Evolutionary conservation across 352 stramenopile genomes (phyloP).

Genomic region (Phytophthora pluvialis): DNA sequence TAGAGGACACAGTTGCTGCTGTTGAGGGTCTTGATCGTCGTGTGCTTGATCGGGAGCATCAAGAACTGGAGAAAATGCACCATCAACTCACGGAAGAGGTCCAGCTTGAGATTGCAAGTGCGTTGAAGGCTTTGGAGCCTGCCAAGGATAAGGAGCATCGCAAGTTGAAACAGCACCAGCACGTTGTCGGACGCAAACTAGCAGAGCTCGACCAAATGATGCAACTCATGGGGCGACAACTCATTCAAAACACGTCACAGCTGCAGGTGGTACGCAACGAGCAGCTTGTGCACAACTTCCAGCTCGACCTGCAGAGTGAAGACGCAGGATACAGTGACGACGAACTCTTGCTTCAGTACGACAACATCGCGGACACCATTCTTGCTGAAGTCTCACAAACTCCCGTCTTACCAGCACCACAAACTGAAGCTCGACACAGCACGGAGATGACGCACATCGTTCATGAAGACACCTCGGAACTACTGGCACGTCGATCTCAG

Average conservation of each 20-base stretch:
- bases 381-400: slow-evolving; percentile 2
- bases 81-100: slow-evolving; percentile 23
- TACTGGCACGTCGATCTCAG: slow-evolving; percentile 33
- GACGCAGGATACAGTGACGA: slow-evolving; percentile 18
- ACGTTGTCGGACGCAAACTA: slow-evolving; percentile 48
- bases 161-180: slow-evolving; percentile 33
- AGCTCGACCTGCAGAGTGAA: slow-evolving; percentile 23
- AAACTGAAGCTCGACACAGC: background rate
- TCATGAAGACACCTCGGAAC: slow-evolving; percentile 3
- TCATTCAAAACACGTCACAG: slow-evolving; percentile 72
- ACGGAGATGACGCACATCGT: background rate
- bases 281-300: slow-evolving; percentile 27
- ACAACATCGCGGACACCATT: background rate
- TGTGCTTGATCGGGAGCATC: slow-evolving; percentile 25
- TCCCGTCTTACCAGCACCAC: background rate
- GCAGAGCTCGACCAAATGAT: slow-evolving; percentile 66
- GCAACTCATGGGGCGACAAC: slow-evolving; percentile 66
- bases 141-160: slow-evolving; percentile 31
- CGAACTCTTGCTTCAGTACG: slow-evolving; percentile 25
- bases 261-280: slow-evolving; percentile 62
- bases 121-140: slow-evolving; percentile 23
- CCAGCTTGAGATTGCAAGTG: slow-evolving; percentile 21
- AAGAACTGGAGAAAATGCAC: slow-evolving; percentile 24
- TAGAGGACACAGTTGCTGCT: slow-evolving; percentile 13
- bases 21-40: slow-evolving; percentile 23